Evolutionary conservation across 2,329 filamentous ascomycete species (phyloP).

Genomic region (Pseudocercospora ulei): DNA sequence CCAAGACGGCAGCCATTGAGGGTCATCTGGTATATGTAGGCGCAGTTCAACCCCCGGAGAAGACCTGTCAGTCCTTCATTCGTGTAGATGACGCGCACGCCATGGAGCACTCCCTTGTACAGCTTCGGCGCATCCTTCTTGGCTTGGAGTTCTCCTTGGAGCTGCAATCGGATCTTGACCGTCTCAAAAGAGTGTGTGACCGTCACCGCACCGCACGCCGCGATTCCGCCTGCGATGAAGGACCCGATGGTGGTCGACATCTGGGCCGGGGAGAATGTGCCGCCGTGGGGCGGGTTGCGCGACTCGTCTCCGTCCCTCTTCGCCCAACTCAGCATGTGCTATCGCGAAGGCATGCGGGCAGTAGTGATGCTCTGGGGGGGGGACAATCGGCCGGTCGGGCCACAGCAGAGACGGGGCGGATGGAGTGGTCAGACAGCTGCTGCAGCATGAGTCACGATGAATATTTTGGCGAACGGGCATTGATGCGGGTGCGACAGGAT

Average conservation of each 20-base stretch:
- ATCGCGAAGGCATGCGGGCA: constrained; percentile 13
- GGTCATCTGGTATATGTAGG: constrained; percentile 93
- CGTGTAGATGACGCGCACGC: constrained; percentile 75
- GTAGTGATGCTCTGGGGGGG: background rate
- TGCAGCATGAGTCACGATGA: background rate
- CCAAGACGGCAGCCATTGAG: constrained; percentile 93
- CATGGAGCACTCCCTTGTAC: constrained; percentile 86
- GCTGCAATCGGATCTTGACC: constrained; percentile 94
- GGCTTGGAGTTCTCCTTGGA: constrained; percentile 87
- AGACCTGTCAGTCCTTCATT: constrained; percentile 82
- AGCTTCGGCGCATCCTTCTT: constrained; percentile 76
- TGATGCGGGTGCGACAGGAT: too few relatives aligned
- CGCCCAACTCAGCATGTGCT: constrained; percentile 5
- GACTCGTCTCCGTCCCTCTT: constrained; percentile 4
- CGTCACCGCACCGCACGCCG: constrained; percentile 92
- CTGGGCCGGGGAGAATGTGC: background rate
- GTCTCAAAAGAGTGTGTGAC: constrained; percentile 98
- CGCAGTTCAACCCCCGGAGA: constrained; percentile 79
- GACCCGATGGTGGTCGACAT: constrained; percentile 51
- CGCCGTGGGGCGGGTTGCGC: too few relatives aligned
- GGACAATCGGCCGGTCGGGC: background rate
- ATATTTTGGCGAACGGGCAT: background rate
- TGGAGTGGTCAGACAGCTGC: background rate
- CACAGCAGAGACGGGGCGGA: background rate
- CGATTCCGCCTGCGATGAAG: constrained; percentile 92